These are phyloP conservation scores for Pseudotsuga menziesii DNA, from an alignment of 75 land plant species.

Conservation along the genomic window DNA sequence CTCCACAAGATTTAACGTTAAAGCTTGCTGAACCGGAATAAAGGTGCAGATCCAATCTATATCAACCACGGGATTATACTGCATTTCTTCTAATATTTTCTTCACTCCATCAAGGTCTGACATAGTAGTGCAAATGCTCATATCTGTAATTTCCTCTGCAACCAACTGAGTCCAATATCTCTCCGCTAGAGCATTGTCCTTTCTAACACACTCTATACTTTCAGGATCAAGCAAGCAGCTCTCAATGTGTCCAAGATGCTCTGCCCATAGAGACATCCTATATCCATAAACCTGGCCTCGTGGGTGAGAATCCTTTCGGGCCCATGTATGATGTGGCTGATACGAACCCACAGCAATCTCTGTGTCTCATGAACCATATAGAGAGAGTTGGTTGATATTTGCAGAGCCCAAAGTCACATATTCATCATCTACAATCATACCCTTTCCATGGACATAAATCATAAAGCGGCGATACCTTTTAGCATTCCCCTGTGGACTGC, in stretches of 20 bases:
- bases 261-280: slow-evolving; percentile 86
- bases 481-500: slow-evolving; percentile 13
- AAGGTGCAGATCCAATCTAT: slow-evolving; percentile 64
- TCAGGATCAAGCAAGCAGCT: slow-evolving; percentile 47
- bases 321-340: slow-evolving; percentile 35
- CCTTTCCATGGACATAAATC: slow-evolving; percentile 41
- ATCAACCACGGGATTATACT: slow-evolving; percentile 28
- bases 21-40: too few relatives aligned
- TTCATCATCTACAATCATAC: slow-evolving; percentile 40
- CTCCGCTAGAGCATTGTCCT: slow-evolving; percentile 56
- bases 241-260: slow-evolving; percentile 56
- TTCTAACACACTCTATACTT: slow-evolving; percentile 47
- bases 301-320: slow-evolving; percentile 18
- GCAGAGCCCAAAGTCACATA: slow-evolving; percentile 29
- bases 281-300: slow-evolving; percentile 79
- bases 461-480: slow-evolving; percentile 27
- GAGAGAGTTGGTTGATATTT: slow-evolving; percentile 36
- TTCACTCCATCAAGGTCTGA: slow-evolving; percentile 53
- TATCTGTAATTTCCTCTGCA: slow-evolving; percentile 43
- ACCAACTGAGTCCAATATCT: slow-evolving; percentile 61
- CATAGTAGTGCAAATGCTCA: slow-evolving; percentile 48
- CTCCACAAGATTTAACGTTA: too few relatives aligned
- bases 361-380: slow-evolving; percentile 27
- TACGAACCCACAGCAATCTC: slow-evolving; percentile 36
- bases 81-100: slow-evolving; percentile 49